Evolutionary conservation across 768 basidiomycete species (phyloP).

Genomic region (Amanita brunnescens): DNA sequence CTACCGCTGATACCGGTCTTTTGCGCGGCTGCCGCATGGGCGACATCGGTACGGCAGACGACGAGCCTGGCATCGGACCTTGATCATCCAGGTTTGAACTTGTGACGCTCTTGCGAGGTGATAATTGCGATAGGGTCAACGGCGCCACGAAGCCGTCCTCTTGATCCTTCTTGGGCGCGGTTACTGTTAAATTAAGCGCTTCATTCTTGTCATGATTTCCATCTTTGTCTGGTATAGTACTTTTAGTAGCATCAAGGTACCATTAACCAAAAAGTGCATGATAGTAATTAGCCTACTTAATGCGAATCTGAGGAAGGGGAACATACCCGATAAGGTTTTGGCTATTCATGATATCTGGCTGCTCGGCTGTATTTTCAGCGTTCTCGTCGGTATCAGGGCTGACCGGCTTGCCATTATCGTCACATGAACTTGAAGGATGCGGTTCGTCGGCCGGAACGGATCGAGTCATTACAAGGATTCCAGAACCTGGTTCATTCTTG

Average conservation of each 20-base stretch:
- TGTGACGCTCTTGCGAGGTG: conserved; percentile 25
- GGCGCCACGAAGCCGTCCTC: conserved; percentile 12
- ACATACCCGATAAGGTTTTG: conserved; percentile 40
- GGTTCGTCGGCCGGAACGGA: conserved; percentile 2
- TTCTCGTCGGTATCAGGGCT: conserved; percentile 21
- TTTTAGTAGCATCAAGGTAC: background rate
- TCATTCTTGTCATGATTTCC: background rate
- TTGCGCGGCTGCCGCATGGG: conserved; percentile 39
- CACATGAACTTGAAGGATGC: background rate
- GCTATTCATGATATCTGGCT: conserved; percentile 38
- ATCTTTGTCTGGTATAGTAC: background rate
- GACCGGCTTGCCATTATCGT: conserved; percentile 7
- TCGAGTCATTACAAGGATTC: background rate
- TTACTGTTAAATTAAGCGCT: background rate
- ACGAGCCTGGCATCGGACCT: conserved; percentile 5
- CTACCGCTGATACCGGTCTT: conserved; percentile 29
- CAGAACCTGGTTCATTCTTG: background rate
- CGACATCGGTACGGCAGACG: conserved; percentile 20
- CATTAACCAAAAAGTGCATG: background rate
- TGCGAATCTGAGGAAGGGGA: conserved; percentile 4
- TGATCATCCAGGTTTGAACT: conserved; percentile 3
- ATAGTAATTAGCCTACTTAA: background rate
- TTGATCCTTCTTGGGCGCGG: background rate
- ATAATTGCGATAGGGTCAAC: conserved; percentile 44
- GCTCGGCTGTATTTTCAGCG: conserved; percentile 28